These are phyloP conservation scores for Berberis vulgaris DNA, from an alignment of 164 flowering plant species.

Conservation along the genomic window DNA sequence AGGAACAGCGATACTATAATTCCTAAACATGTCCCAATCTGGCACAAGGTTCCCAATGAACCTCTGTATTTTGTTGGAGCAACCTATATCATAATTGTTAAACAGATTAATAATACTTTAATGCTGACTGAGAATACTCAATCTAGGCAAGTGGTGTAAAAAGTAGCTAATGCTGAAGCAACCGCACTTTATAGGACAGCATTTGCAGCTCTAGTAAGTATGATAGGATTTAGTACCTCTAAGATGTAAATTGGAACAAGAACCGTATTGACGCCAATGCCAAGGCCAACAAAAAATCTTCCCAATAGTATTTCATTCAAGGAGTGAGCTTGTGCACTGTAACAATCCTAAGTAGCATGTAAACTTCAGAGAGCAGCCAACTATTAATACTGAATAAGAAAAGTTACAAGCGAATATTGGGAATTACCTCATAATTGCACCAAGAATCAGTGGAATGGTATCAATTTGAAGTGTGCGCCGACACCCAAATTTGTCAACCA, in stretches of 20 bases:
- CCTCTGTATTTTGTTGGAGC: conserved; percentile 80
- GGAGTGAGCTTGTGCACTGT: conserved; percentile 80
- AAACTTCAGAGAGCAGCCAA: neutral
- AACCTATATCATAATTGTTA: conserved; percentile 28
- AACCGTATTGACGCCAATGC: conserved; percentile 80
- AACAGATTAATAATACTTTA: neutral
- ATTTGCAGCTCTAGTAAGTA: too few species aligned
- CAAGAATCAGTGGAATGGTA: conserved; percentile 64
- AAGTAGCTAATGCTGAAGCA: too few species aligned
- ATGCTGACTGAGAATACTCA: neutral
- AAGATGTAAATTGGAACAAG: conserved; percentile 80
- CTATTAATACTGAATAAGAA: neutral
- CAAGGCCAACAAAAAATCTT: conserved; percentile 83
- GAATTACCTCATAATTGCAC: conserved; percentile 58
- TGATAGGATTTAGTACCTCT: conserved; percentile 37
- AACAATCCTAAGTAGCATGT: conserved; percentile 5
- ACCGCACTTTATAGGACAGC: too few species aligned
- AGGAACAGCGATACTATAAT: conserved; percentile 57
- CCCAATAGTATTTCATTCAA: conserved; percentile 64
- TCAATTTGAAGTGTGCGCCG: conserved; percentile 63
- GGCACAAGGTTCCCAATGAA: conserved; percentile 55
- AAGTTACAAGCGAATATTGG: neutral
- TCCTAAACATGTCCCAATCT: conserved; percentile 77
- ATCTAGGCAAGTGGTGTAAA: too few species aligned
- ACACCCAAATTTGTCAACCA: conserved; percentile 67